Evolutionary conservation across 1,139 yeast species (phyloP), one percentile per base, ranked within the genome.

Genomic region (Zhuliangozyma blackwelliae): DNA sequence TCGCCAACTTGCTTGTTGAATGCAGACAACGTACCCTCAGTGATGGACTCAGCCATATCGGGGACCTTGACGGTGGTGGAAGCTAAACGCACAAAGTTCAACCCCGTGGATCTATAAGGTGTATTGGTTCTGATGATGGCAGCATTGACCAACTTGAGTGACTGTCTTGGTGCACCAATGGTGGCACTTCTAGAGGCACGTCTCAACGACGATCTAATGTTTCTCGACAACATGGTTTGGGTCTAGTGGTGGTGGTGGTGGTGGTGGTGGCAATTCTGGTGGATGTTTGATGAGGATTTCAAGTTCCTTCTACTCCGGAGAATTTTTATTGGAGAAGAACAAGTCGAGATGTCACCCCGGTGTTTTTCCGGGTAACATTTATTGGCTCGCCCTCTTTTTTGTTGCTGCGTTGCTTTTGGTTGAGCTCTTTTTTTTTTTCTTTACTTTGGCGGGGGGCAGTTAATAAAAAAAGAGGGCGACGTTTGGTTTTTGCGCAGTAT

Each of bases 41-140:
- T 88, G 58, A 92, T 84, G 38, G 97, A 90, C 67, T 92, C 99
- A 35, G 98, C 98, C 97, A 92, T 89, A 50, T 88, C 95, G 36
- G 99, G 99, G 28, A 92, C 98, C 64, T 89, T 87, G 40, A 92
- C 95, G 38, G 71, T 53, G 35, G 60, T 61, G 12, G 74, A 66
- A 31, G 72, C 74, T 40, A 60, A 65, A 57, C 77, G 65, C 48
- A 48, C 50, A 43, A 58, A 54, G 41, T 48, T 52, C 47, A 51
- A 40, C 8, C 30, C 30, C 13, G 36, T 25, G 27, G 39, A 34
- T 33, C 32, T 30, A 31, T 27, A 12, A 12, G 27, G 29, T 20
- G 29, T 13, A 19, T 28, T 10, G 34, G 12, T 7, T 19, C 20
- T 10, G 21, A 8, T 25, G 27, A 25, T n/a, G 25, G 26, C 25